Evolutionary conservation across 768 basidiomycete species (phyloP).

Genomic region (Sutorius australiensis): DNA sequence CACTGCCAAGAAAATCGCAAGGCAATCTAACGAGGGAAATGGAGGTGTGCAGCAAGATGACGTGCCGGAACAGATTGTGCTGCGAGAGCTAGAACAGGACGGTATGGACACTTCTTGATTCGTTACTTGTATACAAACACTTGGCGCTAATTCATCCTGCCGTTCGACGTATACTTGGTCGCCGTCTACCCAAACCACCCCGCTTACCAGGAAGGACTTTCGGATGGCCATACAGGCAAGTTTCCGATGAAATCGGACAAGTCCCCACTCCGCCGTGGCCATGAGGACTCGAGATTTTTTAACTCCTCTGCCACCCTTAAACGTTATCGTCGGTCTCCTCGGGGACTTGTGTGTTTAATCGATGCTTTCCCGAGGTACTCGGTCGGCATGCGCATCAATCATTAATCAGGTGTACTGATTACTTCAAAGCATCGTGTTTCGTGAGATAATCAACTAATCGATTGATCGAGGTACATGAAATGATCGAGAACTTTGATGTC

Average conservation of each 20-base stretch:
- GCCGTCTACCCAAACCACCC: not conserved
- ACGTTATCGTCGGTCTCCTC: not conserved
- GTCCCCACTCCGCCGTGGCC: not conserved
- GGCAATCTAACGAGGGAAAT: constrained; percentile 8
- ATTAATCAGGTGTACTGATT: not conserved
- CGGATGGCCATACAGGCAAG: not conserved
- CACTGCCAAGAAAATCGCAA: constrained; percentile 8
- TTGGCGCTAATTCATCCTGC: not conserved
- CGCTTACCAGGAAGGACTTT: not conserved
- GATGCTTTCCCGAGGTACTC: constrained; percentile 2
- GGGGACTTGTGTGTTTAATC: not conserved
- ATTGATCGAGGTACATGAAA: constrained; percentile 7
- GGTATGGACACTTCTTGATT: constrained; percentile 32
- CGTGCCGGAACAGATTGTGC: constrained; percentile 28
- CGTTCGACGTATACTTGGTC: not conserved
- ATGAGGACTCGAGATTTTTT: too few species aligned
- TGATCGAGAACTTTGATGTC: not conserved
- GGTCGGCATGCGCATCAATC: constrained; percentile 1
- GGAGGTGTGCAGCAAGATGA: constrained; percentile 1
- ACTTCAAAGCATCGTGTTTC: not conserved
- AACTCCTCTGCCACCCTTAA: too few species aligned
- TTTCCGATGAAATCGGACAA: not conserved
- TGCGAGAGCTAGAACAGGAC: constrained; percentile 44
- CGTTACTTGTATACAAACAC: not conserved
- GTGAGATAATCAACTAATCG: not conserved